phyloP scores from a whole-genome alignment of 306 rosid species.

The Vigna angularis region DNA sequence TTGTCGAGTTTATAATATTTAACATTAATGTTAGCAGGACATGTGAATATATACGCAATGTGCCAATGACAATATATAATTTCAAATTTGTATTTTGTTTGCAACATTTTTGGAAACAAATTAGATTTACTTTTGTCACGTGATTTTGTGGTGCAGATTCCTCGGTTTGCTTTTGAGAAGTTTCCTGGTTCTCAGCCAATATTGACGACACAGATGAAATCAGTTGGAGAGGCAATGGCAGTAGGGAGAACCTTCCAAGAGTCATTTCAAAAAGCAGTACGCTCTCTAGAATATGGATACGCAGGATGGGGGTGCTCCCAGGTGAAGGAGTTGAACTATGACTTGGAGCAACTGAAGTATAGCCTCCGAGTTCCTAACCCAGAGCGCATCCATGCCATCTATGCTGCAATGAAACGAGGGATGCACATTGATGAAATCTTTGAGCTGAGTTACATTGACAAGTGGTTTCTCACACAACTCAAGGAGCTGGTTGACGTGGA shows the following conservation, averaged over 20 bases:
- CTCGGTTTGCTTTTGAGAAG: slow-evolving; percentile 95
- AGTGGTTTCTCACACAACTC: slow-evolving; percentile 92
- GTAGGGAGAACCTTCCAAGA: slow-evolving; percentile 95
- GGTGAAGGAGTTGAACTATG: slow-evolving; percentile 83
- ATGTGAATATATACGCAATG: neutral
- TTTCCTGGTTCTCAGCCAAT: slow-evolving; percentile 99
- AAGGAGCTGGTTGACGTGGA: slow-evolving; percentile 89
- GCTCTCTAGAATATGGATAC: slow-evolving; percentile 87
- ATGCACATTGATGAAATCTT: slow-evolving; percentile 85
- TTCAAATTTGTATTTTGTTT: neutral
- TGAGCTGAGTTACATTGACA: slow-evolving; percentile 83
- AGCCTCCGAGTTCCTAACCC: slow-evolving; percentile 93
- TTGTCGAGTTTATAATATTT: slow-evolving; percentile 20
- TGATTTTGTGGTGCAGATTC: slow-evolving; percentile 73
- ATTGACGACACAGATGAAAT: slow-evolving; percentile 96
- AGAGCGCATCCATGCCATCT: slow-evolving; percentile 86
- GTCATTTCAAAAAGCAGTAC: slow-evolving; percentile 93
- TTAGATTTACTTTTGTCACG: slow-evolving; percentile 19
- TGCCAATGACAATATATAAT: neutral
- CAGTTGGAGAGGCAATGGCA: slow-evolving; percentile 98
- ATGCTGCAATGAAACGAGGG: slow-evolving; percentile 97
- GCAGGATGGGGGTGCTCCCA: slow-evolving; percentile 91
- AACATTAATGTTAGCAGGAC: neutral
- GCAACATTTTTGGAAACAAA: neutral
- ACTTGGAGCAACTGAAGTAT: slow-evolving; percentile 90